Base-by-base conservation (phyloP, 805 yeast species). In the Monosporozyma solicola region DNA sequence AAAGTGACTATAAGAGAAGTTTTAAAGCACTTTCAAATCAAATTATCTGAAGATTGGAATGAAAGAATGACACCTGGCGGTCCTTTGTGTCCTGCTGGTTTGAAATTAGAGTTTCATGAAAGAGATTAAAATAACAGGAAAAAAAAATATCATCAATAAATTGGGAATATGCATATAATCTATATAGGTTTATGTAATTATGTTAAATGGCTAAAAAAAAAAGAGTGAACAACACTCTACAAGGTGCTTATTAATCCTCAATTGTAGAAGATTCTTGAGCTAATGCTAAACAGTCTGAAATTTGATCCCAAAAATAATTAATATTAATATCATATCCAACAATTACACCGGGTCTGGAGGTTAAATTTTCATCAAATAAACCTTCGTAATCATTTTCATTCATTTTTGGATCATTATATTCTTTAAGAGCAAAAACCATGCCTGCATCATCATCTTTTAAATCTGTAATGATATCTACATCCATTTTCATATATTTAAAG, bases 1-100 rank as follows among this genome's bases (percentile, higher is more conserved):
- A 73, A 75, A 54, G 61, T 72, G 11, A 69, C 76, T 9, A 49
- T 79, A 4, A 60, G 64, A 6, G 68, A 66, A 41, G 58, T 80
- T 11, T 51, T 80, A 13, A 61, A 55, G 29, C 59, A 63, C 1
- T 80, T 68, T 55, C 62, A 67, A 24, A 53, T 80, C 48, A 29
- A 52, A 1, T 52, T 77, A 43, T 75, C 74, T 39, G 69, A 75
- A 0, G 56, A 55, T 2, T 80, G 84, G 84, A 55, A 59, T 3
- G 81, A 78, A 15, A 71, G 63, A 57, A 51, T 80, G 50, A 80
- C 85, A 3, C 78, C 82, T 1, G 82, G 80, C 2, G 85, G 85
- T 0, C 85, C 85, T 1, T 67, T 80, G 22, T 70, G 78, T 54
- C 85, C 85, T 0, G 54, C 69, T 9, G 65, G 65, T 55, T 61